Evolutionary conservation across 306 rosid species (phyloP).

Genomic region (Inga oerstediana): DNA sequence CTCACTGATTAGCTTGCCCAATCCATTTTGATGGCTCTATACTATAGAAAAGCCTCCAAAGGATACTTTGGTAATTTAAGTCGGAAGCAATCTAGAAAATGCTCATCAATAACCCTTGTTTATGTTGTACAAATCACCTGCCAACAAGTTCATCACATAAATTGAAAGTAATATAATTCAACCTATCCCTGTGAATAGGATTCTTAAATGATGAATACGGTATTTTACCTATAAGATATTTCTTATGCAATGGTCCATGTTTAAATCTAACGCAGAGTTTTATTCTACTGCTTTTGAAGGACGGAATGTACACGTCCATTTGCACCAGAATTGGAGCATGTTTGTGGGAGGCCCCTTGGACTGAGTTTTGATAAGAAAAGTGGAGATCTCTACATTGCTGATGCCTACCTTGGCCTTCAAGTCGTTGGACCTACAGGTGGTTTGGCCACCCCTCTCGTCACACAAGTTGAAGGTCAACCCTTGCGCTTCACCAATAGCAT

Average conservation of each 20-base stretch:
- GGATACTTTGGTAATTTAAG: too few species aligned
- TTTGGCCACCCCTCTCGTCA: slow-evolving; percentile 65
- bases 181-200: too few species aligned
- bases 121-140: too few species aligned
- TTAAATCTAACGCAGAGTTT: background rate
- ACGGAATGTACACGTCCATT: slow-evolving; percentile 67
- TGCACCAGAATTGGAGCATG: slow-evolving; percentile 85
- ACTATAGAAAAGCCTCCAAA: background rate
- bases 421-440: slow-evolving; percentile 88
- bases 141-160: background rate
- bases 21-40: background rate
- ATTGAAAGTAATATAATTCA: too few species aligned
- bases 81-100: too few species aligned
- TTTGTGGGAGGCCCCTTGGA: slow-evolving; percentile 94
- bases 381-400: slow-evolving; percentile 87
- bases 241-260: background rate
- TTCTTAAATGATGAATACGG: too few species aligned
- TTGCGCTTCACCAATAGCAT: slow-evolving; percentile 80
- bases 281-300: slow-evolving; percentile 46
- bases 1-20: background rate
- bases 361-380: slow-evolving; percentile 70
- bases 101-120: background rate
- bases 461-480: slow-evolving; percentile 74
- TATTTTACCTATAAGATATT: too few species aligned
- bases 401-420: slow-evolving; percentile 86